phyloP scores from a whole-genome alignment of 2,329 filamentous ascomycete species.

The Epicoccum nigrum region DNA sequence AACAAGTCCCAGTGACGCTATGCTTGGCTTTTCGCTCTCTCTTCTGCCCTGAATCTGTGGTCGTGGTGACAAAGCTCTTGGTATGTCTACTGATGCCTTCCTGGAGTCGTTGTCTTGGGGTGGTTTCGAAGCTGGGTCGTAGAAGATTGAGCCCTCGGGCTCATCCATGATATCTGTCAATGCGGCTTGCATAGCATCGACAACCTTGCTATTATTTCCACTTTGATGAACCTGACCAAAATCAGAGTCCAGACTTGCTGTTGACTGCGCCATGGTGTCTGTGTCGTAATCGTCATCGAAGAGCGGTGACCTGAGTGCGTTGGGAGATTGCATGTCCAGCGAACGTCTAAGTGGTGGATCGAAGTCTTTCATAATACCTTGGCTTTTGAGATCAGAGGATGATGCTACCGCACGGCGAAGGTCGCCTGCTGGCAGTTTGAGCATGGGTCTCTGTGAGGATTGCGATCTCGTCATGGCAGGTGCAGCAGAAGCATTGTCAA shows the following conservation, averaged over 20 bases:
- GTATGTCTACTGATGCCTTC: constrained; percentile 66
- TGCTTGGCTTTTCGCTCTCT: constrained; percentile 73
- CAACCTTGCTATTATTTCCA: constrained; percentile 75
- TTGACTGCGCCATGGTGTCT: constrained; percentile 76
- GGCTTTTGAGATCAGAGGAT: constrained; percentile 62
- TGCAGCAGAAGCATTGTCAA: constrained; percentile 31
- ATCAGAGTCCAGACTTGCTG: constrained; percentile 79
- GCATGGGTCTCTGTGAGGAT: constrained; percentile 50
- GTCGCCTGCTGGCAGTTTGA: constrained; percentile 46
- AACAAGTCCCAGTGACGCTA: constrained; percentile 89
- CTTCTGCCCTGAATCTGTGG: constrained; percentile 46
- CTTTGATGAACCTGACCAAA: constrained; percentile 46
- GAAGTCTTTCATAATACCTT: constrained; percentile 54
- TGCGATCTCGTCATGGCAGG: constrained; percentile 54
- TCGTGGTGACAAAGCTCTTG: constrained; percentile 51
- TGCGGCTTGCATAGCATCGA: constrained; percentile 91
- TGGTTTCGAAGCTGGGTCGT: constrained; percentile 58
- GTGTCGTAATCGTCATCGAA: constrained; percentile 83
- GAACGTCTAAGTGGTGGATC: constrained; percentile 65
- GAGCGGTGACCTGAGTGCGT: constrained; percentile 58
- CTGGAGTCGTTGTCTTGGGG: constrained; percentile 67
- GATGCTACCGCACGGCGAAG: constrained; percentile 66
- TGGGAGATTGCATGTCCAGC: constrained; percentile 66
- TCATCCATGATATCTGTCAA: constrained; percentile 89
- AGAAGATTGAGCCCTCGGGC: constrained; percentile 72